Evolutionary conservation across 495 filamentous ascomycete species (phyloP).

Genomic region (Amphirosellinia nigrospora): DNA sequence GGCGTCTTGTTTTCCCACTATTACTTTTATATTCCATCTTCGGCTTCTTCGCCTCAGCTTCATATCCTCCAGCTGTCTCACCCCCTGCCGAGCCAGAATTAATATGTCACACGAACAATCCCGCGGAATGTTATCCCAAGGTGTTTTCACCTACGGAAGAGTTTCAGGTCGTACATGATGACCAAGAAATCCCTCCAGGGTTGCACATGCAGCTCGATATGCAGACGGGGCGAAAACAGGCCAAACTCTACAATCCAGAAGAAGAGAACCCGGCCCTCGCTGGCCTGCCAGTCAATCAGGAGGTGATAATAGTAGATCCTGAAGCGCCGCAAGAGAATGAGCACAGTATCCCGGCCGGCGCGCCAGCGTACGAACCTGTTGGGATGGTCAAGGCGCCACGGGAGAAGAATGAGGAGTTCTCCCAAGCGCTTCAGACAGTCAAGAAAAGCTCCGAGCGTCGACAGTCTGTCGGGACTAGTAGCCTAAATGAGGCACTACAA

Average conservation of each 20-base stretch:
- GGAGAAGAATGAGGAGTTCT: conserved; percentile 48
- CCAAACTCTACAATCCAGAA: conserved; percentile 61
- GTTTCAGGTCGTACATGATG: conserved; percentile 65
- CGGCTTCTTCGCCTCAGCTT: neutral
- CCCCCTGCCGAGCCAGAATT: conserved; percentile 52
- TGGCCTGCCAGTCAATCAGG: conserved; percentile 54
- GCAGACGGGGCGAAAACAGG: conserved; percentile 66
- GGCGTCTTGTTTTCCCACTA: conserved; percentile 21
- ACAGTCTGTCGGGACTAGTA: conserved; percentile 14
- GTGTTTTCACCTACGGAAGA: conserved; percentile 65
- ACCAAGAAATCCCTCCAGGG: conserved; percentile 67
- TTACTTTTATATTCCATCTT: neutral
- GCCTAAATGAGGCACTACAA: conserved; percentile 51
- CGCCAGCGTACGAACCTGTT: conserved; percentile 55
- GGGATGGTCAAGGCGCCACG: conserved; percentile 57
- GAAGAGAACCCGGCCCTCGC: conserved; percentile 50
- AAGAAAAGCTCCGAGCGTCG: conserved; percentile 39
- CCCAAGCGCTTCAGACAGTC: conserved; percentile 50
- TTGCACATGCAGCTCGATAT: conserved; percentile 69
- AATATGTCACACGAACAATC: conserved; percentile 67
- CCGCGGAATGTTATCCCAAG: conserved; percentile 67
- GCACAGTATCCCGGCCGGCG: conserved; percentile 41
- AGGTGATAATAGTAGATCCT: conserved; percentile 53
- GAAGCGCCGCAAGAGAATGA: conserved; percentile 38
- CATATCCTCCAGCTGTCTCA: conserved; percentile 26